Base-by-base conservation (phyloP, 257 asterid species). In the Echites panduratus region DNA sequence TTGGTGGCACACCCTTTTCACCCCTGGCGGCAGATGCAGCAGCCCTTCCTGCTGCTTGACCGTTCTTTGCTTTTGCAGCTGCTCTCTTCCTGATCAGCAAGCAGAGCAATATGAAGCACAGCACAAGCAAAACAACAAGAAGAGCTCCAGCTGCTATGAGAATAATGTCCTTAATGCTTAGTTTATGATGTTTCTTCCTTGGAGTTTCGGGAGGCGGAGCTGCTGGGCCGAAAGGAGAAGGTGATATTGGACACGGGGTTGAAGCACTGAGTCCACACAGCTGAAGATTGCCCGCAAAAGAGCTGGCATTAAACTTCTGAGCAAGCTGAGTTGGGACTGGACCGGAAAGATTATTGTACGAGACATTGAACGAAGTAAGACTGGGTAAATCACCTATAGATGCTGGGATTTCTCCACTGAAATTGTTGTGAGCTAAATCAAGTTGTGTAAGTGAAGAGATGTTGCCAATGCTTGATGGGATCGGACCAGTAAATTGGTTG, bases 291-390 rank as follows among this genome's bases (percentile, higher is more conserved):
- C 97, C 99, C 38, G 61, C 64, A 72, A 95, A 95, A 7, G 97
- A 83, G 40, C 88, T 87, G 3, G 95, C 80, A 50, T 83, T 83
- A 87, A 95, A 95, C 56, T 82, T 87, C 13, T 58, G 81, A 32
- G 95, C 73, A 48, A 95, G 96, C 17, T 59, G 70, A 20, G 40
- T 22, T 0, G 98, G 98, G 66, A 92, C 96, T 17, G 84, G 79
- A 9, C 99, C 98, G 12, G 96, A 86, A 17, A 95, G 92, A 44
- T 87, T 86, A 80, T 95, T 95, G 38, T 87, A 90, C 0, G 99
- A 95, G 61, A 90, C 90, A 72, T 90, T 95, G 72, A 95, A 95
- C 19, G 84, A 79, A 17, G 35, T 77, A 24, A 95, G 94, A 79
- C 73, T 83, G 3, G 87, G 86, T 54, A 92, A 81, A 65, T 84